phyloP scores from a whole-genome alignment of 1,139 yeast genomes.

The Petasospora rhodanensis region DNA sequence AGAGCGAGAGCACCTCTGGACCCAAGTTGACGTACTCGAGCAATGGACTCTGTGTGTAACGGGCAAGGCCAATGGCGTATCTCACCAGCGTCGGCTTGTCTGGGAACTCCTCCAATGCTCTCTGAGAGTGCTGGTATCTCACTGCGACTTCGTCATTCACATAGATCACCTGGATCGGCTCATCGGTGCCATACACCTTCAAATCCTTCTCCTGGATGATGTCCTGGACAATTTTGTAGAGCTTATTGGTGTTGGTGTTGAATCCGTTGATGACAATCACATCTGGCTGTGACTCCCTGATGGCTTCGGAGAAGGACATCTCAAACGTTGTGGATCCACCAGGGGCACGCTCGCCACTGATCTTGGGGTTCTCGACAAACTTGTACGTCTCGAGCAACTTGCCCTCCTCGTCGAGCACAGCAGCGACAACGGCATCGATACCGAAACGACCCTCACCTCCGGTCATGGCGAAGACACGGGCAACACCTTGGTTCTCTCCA shows the following conservation, averaged over 20 bases:
- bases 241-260: constrained; percentile 64
- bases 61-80: constrained; percentile 84
- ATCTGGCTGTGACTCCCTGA: constrained; percentile 63
- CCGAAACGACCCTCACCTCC: constrained; percentile 81
- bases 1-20: constrained; percentile 64
- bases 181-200: constrained; percentile 39
- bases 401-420: constrained; percentile 74
- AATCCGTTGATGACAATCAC: constrained; percentile 89
- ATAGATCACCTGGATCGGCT: constrained; percentile 53
- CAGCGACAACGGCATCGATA: constrained; percentile 84
- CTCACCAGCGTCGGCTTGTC: constrained; percentile 80
- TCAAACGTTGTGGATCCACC: constrained; percentile 38
- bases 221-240: constrained; percentile 53
- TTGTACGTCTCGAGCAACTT: constrained; percentile 72
- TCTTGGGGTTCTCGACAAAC: constrained; percentile 64
- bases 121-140: constrained; percentile 73
- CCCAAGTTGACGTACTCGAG: constrained; percentile 82
- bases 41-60: constrained; percentile 87
- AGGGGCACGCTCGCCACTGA: too few relatives aligned
- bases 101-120: constrained; percentile 78
- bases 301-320: constrained; percentile 52
- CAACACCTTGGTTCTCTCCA: constrained; percentile 73
- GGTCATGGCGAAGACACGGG: constrained; percentile 77
- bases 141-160: constrained; percentile 94
- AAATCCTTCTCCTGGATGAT: constrained; percentile 57